Evolutionary conservation across 768 basidiomycete species (phyloP).

Genomic region (Kwoniella heveanensis): DNA sequence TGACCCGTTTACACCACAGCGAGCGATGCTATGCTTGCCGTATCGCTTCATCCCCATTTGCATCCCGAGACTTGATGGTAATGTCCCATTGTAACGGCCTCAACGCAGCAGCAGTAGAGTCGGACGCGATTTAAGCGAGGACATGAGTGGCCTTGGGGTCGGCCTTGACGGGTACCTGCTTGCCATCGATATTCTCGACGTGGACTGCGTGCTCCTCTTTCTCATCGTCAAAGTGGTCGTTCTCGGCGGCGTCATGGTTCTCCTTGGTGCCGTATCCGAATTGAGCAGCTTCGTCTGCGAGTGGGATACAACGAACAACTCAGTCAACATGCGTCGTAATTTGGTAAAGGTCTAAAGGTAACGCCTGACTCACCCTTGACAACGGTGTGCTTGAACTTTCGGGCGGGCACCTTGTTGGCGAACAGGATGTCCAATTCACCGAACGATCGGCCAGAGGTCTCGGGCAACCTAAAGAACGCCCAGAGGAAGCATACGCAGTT

Average conservation of each 20-base stretch:
- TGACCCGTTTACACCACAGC: too few species aligned
- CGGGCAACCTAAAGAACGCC: slow-evolving; percentile 44
- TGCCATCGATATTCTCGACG: neutral
- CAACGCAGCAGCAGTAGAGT: neutral
- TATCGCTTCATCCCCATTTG: too few species aligned
- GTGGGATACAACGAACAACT: neutral
- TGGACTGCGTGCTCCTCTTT: neutral
- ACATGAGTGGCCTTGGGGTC: neutral
- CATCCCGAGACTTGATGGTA: too few species aligned
- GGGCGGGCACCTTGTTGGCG: slow-evolving; percentile 33
- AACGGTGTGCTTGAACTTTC: slow-evolving; percentile 30
- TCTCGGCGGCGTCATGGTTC: neutral
- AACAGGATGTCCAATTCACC: slow-evolving; percentile 51
- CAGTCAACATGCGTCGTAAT: too few species aligned
- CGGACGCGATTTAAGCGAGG: neutral
- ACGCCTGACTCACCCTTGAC: slow-evolving; percentile 22
- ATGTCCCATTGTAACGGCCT: too few species aligned
- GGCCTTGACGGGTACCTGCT: neutral
- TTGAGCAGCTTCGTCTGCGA: neutral
- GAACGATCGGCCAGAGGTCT: slow-evolving; percentile 41
- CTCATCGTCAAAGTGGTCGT: neutral
- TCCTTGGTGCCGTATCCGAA: neutral
- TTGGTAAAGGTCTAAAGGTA: too few species aligned
- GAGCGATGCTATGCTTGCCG: too few species aligned
- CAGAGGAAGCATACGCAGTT: slow-evolving; percentile 31